Percentiles rank a stretch among this genome's conserved stretches.
These are phyloP conservation scores for Cubamyces sp. DNA, from an alignment of 768 basidiomycete genomes.

Conservation along the genomic window DNA sequence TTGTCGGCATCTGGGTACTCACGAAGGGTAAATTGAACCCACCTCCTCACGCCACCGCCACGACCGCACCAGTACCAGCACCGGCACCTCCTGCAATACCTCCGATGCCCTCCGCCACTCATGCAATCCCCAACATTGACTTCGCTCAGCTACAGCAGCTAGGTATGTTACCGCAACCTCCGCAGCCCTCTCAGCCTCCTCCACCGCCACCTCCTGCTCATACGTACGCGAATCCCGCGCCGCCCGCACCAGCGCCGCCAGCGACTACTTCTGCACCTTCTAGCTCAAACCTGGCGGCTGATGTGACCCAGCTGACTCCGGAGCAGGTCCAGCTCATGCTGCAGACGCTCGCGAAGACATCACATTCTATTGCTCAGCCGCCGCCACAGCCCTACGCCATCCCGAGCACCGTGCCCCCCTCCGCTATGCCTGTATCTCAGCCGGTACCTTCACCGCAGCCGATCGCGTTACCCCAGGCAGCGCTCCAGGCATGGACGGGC, in stretches of 20 bases:
- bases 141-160: conserved; percentile 24
- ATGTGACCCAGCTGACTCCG: conserved; percentile 74
- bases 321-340: conserved; percentile 77
- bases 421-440: conserved; percentile 31
- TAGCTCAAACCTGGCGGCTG: conserved; percentile 55
- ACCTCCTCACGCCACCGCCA: conserved; percentile 27
- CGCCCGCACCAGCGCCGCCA: conserved; percentile 10
- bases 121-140: conserved; percentile 19
- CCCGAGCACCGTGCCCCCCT: conserved; percentile 33
- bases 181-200: conserved; percentile 4
- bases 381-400: conserved; percentile 36
- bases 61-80: conserved; percentile 21
- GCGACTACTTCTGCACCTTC: conserved; percentile 29
- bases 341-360: conserved; percentile 53
- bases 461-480: conserved; percentile 26
- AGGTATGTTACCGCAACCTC: conserved; percentile 4
- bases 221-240: not conserved
- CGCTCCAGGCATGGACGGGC: conserved; percentile 30
- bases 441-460: conserved; percentile 19
- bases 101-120: conserved; percentile 4
- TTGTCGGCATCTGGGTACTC: conserved; percentile 86
- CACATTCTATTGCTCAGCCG: conserved; percentile 30
- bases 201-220: not conserved
- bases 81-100: conserved; percentile 22
- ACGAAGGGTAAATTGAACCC: conserved; percentile 75